phyloP scores from a whole-genome alignment of 2,329 filamentous ascomycete species.

The Neocucurbitaria cava region DNA sequence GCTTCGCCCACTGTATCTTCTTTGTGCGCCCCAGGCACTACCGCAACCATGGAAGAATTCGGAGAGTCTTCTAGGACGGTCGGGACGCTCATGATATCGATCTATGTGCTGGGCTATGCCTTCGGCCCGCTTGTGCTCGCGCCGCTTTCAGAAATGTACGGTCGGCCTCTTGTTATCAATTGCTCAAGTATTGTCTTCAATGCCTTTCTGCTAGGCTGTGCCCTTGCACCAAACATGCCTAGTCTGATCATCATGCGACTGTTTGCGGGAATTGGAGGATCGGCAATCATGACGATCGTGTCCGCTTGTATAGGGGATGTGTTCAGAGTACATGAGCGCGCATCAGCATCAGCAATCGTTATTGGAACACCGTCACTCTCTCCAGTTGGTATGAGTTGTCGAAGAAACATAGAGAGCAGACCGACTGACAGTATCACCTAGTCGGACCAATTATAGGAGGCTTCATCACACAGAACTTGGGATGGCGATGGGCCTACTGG shows the following conservation, averaged over 20 bases:
- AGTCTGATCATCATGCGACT: constrained; percentile 39
- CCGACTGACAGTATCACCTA: constrained; percentile 8
- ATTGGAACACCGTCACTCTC: constrained; percentile 55
- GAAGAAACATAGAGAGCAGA: background rate
- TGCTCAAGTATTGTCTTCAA: constrained; percentile 47
- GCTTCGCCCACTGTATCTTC: constrained; percentile 36
- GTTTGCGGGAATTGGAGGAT: constrained; percentile 30
- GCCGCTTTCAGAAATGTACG: constrained; percentile 65
- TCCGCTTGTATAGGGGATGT: constrained; percentile 61
- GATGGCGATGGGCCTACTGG: constrained; percentile 19
- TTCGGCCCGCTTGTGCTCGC: constrained; percentile 71
- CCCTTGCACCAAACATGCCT: constrained; percentile 23
- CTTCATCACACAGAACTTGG: constrained; percentile 13
- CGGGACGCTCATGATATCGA: constrained; percentile 37
- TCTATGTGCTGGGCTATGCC: constrained; percentile 36
- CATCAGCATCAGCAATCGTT: constrained; percentile 44
- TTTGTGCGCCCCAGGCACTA: constrained; percentile 30
- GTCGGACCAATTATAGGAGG: constrained; percentile 43
- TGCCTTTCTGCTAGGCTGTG: constrained; percentile 41
- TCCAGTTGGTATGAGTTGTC: constrained; percentile 59
- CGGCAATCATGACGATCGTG: constrained; percentile 52
- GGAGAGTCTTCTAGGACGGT: constrained; percentile 3
- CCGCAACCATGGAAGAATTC: constrained; percentile 20
- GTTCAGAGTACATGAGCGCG: constrained; percentile 57
- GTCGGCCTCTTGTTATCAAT: constrained; percentile 46